Evolutionary conservation across 805 yeast genomes (phyloP).

Genomic region (Cyberlindnera xylosilytica): DNA sequence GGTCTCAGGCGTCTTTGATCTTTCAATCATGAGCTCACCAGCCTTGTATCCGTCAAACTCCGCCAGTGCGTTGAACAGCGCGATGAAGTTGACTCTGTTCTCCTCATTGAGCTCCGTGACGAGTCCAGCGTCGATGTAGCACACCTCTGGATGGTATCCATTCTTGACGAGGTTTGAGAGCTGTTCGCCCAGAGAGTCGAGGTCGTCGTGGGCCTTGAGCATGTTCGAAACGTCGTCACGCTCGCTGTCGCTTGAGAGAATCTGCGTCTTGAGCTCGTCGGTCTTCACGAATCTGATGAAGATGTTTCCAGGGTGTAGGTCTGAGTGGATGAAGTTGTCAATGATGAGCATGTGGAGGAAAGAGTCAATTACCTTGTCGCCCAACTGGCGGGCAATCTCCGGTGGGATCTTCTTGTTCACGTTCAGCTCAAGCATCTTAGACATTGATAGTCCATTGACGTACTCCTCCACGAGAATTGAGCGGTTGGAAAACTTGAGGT

Average conservation of each 20-base stretch:
- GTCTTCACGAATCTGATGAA: conserved; percentile 66
- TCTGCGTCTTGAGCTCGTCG: conserved; percentile 30
- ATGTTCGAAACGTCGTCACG: conserved; percentile 24
- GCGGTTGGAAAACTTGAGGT: conserved; percentile 58
- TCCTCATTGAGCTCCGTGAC: conserved; percentile 81
- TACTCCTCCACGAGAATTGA: conserved; percentile 83
- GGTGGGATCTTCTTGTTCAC: conserved; percentile 36
- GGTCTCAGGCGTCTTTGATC: conserved; percentile 92
- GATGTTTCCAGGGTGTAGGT: conserved; percentile 95
- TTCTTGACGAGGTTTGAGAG: conserved; percentile 45
- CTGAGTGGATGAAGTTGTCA: conserved; percentile 95
- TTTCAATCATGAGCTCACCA: conserved; percentile 92
- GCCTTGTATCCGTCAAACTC: conserved; percentile 92
- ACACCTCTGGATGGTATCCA: conserved; percentile 79
- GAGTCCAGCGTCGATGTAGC: conserved; percentile 90
- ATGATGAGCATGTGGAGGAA: conserved; percentile 89
- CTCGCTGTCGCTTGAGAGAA: conserved; percentile 21
- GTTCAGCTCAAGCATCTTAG: conserved; percentile 49
- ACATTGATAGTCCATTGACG: conserved; percentile 81
- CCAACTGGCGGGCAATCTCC: conserved; percentile 60
- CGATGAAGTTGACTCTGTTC: conserved; percentile 84
- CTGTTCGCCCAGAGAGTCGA: conserved; percentile 43
- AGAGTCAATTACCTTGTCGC: conserved; percentile 85
- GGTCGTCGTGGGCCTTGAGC: conserved; percentile 21
- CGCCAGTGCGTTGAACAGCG: conserved; percentile 81